These are phyloP conservation scores for Fusarium odoratissimum DNA, from an alignment of 2,329 filamentous ascomycete species.

Conservation along the genomic window DNA sequence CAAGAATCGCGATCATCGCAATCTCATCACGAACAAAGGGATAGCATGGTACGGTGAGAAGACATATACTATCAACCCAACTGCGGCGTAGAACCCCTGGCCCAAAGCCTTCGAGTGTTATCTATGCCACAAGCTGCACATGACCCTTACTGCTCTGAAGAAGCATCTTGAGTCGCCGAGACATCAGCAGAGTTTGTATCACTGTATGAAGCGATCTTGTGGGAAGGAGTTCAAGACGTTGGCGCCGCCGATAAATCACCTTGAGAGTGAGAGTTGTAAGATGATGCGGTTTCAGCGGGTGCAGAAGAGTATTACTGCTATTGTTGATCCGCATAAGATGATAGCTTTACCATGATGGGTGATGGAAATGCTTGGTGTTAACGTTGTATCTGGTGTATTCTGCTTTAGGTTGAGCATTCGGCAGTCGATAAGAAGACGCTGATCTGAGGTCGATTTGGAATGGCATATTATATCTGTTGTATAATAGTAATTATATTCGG, in stretches of 20 bases:
- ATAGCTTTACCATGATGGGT: neutral
- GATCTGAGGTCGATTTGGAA: neutral
- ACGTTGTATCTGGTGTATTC: no score
- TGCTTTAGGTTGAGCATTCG: no score
- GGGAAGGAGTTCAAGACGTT: slow-evolving; percentile 53
- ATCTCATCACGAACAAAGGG: slow-evolving; percentile 63
- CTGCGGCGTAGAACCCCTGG: slow-evolving; percentile 55
- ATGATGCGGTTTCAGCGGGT: slow-evolving; percentile 53
- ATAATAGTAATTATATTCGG: no score
- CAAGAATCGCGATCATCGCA: slow-evolving; percentile 57
- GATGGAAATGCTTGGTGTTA: rapidly evolving
- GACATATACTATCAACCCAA: slow-evolving; percentile 51
- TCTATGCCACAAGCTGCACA: slow-evolving; percentile 62
- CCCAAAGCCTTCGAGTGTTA: slow-evolving; percentile 46
- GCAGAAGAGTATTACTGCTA: slow-evolving; percentile 45
- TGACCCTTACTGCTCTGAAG: slow-evolving; percentile 51
- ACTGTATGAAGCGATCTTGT: slow-evolving; percentile 54
- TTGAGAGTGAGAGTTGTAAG: slow-evolving; percentile 58
- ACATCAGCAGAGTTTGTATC: slow-evolving; percentile 54
- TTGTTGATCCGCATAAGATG: slow-evolving; percentile 26
- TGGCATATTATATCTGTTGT: neutral
- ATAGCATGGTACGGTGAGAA: slow-evolving; percentile 57
- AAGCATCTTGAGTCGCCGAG: slow-evolving; percentile 64
- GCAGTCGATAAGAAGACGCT: neutral
- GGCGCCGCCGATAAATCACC: slow-evolving; percentile 55